Base-by-base conservation (phyloP, 257 asterid genomes). In the Scutellaria baicalensis region DNA sequence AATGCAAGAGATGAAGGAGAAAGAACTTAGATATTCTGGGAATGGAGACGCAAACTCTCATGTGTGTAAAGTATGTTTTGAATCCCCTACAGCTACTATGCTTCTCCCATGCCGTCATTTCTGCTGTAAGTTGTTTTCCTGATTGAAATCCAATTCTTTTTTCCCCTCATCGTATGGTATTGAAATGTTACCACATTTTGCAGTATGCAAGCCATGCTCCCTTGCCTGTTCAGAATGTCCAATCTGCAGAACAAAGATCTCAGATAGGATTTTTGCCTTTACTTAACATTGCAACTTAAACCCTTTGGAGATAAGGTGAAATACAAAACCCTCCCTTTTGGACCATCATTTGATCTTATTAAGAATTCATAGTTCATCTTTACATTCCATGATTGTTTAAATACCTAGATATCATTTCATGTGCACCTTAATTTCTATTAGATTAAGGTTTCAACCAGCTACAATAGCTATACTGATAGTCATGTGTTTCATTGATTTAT, bases 91-190 rank as follows among this genome's bases (percentile, higher is more conserved):
- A 49, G 88, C 97, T 71, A 86, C 96, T 1, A 93, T 93, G 99
- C 96, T 93, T 76, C 95, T 93, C 33, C 97, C 99, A 8, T 93
- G 99, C 81, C 96, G 99, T 70, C 99, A 93, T 84, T 93, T 91
- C 85, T 89, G 96, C 73, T 76, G 99, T 93, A 83, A 84, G 99
- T 83, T 50, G 5, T 54, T 50, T 55, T 70, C 52, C 59, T 16
- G n/a, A 18, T 43, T 60, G 64, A 42, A 56, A 27, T 54, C 38
- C n/a, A 27, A 3, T 71, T 40, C 50, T 69, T 16, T 20, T 51
- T 52, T 57, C 18, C 31, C 11, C 42, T 70, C 38, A 14, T 45
- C 31, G 35, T 45, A 40, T 68, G 11, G 13, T 39, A 49, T 75
- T 88, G 16, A 81, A 14, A 51, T 36, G 8, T 39, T 9, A 36